Evolutionary conservation across 352 stramenopile genomes (phyloP).

Genomic region (Phytophthora tubulina): DNA sequence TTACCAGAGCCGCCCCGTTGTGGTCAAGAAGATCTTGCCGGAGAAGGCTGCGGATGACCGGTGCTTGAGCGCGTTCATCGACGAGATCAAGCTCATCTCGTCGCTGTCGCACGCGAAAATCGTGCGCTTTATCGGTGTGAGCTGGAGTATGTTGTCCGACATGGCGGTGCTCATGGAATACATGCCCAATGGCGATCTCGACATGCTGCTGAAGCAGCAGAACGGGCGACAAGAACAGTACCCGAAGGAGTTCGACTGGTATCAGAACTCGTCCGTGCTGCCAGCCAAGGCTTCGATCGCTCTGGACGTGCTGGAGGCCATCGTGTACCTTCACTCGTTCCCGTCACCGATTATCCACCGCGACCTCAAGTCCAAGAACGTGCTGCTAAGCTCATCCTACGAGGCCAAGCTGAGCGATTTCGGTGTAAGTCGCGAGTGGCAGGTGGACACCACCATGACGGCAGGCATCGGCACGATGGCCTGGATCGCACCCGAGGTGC

Average conservation of each 20-base stretch:
- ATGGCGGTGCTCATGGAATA: conserved; percentile 87
- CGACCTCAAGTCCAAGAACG: conserved; percentile 84
- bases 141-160: conserved; percentile 88
- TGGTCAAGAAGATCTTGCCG: conserved; percentile 87
- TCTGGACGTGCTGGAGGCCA: conserved; percentile 77
- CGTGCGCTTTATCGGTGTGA: conserved; percentile 84
- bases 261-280: conserved; percentile 60
- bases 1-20: conserved; percentile 68
- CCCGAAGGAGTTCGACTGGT: conserved; percentile 75
- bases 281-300: conserved; percentile 67
- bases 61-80: conserved; percentile 74
- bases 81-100: conserved; percentile 88
- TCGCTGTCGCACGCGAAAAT: conserved; percentile 84
- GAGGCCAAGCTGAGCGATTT: conserved; percentile 88
- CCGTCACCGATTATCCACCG: conserved; percentile 85
- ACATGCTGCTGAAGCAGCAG: conserved; percentile 75
- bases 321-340: conserved; percentile 88
- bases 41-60: conserved; percentile 84
- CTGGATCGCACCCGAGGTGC: conserved; percentile 85
- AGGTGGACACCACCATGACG: conserved; percentile 83
- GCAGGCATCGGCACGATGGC: conserved; percentile 87
- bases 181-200: conserved; percentile 80
- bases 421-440: conserved; percentile 82
- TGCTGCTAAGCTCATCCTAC: conserved; percentile 69
- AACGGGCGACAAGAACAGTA: conserved; percentile 46